Base-by-base conservation (phyloP, 306 rosid species). In the Cucumis cinereus region DNA sequence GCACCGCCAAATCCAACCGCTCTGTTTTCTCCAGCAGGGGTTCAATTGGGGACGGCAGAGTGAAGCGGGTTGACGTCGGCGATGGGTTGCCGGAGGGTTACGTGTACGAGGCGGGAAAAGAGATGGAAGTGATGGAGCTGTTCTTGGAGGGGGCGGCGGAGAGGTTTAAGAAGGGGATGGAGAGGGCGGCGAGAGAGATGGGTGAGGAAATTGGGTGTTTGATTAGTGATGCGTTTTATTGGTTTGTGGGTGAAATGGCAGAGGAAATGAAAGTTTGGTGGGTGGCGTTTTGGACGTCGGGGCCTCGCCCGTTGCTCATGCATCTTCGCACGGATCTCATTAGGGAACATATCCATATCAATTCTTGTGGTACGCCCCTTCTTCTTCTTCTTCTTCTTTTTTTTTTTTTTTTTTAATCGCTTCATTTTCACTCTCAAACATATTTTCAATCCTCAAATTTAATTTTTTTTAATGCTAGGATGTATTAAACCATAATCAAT, bases 201-300 rank as follows among this genome's bases (percentile, higher is more conserved):
- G 89, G 90, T 58, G 45, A 22, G 73, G 80, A 77, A 16, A 60
- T 86, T 11, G 85, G 87, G 17, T 91, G 96, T 63, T 61, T 93
- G 62, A 14, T 93, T 1, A 79, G 91, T 0, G 97, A 93, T 9
- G 98, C 97, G 0, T 88, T 91, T 20, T 68, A 62, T 17, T 88
- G 89, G 92, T 90, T 93, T 26, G 87, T 79, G 22, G 92, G 85
- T 0, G 91, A 87, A 0, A 12, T 90, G 78, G 90, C 93, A 1
- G 78, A 57, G 6, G 79, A 87, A 73, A 67, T 86, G 81, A 12
- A 67, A 23, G 87, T 84, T 14, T 86, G 83, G 26, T 93, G 97
- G 98, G 58, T 91, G 16, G 88, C 98, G 38, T 68, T 93, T 0
- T 93, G 98, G 98, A 86, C 91, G 28, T 90, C 90, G 0, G 97